phyloP scores from a whole-genome alignment of 768 basidiomycete species.

The Psilocybe tampanensis region DNA sequence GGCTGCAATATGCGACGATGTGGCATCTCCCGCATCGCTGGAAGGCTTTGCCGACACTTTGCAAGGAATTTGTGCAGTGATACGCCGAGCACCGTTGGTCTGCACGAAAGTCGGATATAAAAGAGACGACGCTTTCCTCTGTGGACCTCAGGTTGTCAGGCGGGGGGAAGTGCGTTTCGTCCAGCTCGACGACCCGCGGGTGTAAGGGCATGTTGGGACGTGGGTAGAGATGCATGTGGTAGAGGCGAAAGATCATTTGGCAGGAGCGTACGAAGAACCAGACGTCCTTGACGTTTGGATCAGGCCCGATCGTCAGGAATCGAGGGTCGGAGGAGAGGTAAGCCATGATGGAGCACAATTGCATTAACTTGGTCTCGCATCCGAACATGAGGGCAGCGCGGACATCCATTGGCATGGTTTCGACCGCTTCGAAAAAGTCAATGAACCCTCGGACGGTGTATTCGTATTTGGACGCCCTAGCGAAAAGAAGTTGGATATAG shows the following conservation, averaged over 20 bases:
- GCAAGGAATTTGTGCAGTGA: not conserved
- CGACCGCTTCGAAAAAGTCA: not conserved
- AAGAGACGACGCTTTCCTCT: not conserved
- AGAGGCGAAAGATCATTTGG: not conserved
- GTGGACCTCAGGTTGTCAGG: not conserved
- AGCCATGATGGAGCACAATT: not conserved
- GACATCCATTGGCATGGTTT: not conserved
- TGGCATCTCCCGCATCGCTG: conserved; percentile 6
- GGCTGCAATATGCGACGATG: conserved; percentile 6
- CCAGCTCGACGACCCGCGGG: not conserved
- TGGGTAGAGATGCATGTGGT: not conserved
- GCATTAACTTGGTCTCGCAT: not conserved
- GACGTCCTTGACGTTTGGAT: not conserved
- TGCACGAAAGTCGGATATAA: not conserved
- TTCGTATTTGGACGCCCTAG: not conserved
- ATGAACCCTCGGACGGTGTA: not conserved
- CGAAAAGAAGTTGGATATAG: no score
- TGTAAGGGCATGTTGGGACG: not conserved
- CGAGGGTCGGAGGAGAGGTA: not conserved
- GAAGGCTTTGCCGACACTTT: not conserved
- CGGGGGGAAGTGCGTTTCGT: not conserved
- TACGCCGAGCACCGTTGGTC: not conserved
- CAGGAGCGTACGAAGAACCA: not conserved
- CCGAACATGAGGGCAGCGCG: not conserved
- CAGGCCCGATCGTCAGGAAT: not conserved